phyloP scores from a whole-genome alignment of 257 asterid species.

The Solanum chilense region DNA sequence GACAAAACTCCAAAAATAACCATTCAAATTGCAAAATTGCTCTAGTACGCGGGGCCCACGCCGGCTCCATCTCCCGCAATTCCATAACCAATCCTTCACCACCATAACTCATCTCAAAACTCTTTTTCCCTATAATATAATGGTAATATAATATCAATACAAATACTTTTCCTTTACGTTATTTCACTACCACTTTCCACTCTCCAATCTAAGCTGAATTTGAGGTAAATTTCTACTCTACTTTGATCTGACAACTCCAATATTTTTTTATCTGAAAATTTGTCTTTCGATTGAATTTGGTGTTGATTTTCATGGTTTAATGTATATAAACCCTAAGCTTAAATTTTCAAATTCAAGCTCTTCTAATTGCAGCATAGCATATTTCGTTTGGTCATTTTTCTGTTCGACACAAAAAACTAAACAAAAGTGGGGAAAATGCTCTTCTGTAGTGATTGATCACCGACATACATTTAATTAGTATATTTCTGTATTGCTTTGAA shows the following conservation, averaged over 20 bases:
- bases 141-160: too few relatives aligned
- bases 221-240: background rate
- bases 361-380: background rate
- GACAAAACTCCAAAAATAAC: background rate
- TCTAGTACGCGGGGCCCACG: conserved; percentile 1
- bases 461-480: background rate
- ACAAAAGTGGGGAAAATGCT: too few relatives aligned
- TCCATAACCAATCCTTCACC: background rate
- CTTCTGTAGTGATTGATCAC: background rate
- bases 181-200: background rate
- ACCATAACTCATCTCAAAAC: background rate
- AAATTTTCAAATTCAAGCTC: background rate
- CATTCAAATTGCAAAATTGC: background rate
- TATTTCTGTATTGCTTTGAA: background rate
- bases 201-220: background rate
- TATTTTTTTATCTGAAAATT: background rate
- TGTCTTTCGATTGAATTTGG: background rate
- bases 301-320: background rate
- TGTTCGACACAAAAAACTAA: background rate
- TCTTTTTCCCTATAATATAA: background rate
- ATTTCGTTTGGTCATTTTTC: background rate
- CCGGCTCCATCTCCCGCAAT: background rate
- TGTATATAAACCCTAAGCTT: background rate
- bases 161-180: background rate
- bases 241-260: background rate